Evolutionary conservation across 2,329 filamentous ascomycete species (phyloP).

Genomic region (Pleomassaria siparia): DNA sequence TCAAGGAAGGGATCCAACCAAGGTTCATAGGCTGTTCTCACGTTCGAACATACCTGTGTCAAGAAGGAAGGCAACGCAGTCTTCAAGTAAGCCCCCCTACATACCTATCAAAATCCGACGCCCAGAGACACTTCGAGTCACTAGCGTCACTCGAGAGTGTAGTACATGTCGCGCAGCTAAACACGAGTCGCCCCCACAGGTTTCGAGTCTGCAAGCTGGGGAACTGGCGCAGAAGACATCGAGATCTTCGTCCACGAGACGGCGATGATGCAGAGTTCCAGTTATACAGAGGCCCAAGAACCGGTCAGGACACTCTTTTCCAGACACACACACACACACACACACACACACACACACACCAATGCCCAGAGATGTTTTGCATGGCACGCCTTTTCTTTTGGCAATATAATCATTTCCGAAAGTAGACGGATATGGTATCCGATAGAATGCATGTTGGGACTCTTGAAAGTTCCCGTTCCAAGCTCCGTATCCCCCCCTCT

Average conservation of each 20-base stretch:
- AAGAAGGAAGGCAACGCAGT: too few species aligned
- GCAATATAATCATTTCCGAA: not conserved
- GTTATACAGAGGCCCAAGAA: too few species aligned
- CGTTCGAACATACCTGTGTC: too few species aligned
- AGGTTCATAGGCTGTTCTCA: too few species aligned
- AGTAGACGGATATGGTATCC: not conserved
- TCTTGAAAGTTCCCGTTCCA: too few species aligned
- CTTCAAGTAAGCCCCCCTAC: too few species aligned
- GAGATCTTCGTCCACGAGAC: not conserved
- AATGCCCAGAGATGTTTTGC: not conserved
- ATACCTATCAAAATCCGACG: not conserved
- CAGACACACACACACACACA: too few species aligned
- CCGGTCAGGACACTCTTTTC: too few species aligned
- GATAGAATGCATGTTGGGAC: too few species aligned
- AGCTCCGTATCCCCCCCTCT: not conserved
- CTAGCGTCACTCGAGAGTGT: not conserved
- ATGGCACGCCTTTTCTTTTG: not conserved
- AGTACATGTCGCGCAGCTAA: not conserved
- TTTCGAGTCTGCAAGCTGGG: not conserved
- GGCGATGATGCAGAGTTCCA: not conserved
- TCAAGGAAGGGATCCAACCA: too few species aligned
- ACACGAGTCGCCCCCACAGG: not conserved
- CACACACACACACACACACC: too few species aligned
- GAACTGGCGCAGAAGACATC: not conserved
- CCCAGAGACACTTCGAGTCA: not conserved